A percentile compares a stretch with the other conserved stretches of the same genome.
Conservation (phyloP, 345 rosid genomes). For the Aquilaria sinensis region DNA sequence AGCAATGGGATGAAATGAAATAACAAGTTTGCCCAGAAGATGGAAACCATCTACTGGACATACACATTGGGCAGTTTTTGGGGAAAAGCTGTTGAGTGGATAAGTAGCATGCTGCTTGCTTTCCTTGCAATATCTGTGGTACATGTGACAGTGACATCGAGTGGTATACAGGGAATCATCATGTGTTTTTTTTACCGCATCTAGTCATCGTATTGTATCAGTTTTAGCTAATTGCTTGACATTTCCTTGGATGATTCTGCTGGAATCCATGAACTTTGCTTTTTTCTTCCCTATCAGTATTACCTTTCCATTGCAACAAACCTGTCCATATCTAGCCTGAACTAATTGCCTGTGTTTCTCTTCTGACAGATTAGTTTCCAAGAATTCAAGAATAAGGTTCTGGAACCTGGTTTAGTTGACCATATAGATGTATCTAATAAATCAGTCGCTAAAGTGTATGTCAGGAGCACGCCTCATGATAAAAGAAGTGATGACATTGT, state of each 20-base stretch:
- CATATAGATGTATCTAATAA: slow-evolving; percentile 83
- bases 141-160: too few relatives aligned
- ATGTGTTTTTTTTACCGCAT: neutral
- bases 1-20: too few relatives aligned
- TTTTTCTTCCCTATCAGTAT: neutral
- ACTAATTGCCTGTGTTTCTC: neutral
- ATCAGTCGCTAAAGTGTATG: slow-evolving; percentile 86
- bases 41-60: too few relatives aligned
- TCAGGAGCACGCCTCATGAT: slow-evolving; percentile 42
- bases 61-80: too few relatives aligned
- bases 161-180: too few relatives aligned
- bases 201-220: neutral
- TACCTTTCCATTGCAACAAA: neutral
- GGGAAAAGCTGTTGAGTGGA: too few relatives aligned
- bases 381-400: slow-evolving; percentile 89
- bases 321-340: neutral
- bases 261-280: too few relatives aligned
- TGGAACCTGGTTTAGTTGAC: slow-evolving; percentile 95
- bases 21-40: too few relatives aligned
- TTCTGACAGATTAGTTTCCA: slow-evolving; percentile 87
- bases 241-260: neutral
- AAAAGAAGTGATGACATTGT: slow-evolving; percentile 37
- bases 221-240: neutral
- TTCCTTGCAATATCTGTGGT: too few relatives aligned
- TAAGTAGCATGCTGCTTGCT: too few relatives aligned